Percentiles rank a stretch among this genome's conserved stretches.
phyloP scores from a whole-genome alignment of 495 filamentous ascomycete genomes.

The Penicillium simplicissimum region DNA sequence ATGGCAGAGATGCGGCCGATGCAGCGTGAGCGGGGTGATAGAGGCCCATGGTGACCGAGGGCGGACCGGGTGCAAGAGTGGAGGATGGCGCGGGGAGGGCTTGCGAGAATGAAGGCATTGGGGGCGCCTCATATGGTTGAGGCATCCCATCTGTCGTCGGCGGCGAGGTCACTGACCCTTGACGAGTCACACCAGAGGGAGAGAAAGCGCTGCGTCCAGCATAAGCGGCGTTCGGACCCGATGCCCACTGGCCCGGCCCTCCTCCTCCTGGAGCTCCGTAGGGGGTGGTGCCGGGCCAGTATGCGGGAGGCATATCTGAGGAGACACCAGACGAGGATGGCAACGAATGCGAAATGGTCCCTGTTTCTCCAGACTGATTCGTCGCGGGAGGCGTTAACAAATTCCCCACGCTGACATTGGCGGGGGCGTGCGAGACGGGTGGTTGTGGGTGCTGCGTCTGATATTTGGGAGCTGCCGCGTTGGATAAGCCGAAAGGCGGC shows the following conservation, averaged over 20 bases:
- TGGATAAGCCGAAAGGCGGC: constrained; percentile 39
- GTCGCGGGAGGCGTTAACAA: constrained; percentile 63
- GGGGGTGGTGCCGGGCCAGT: constrained; percentile 54
- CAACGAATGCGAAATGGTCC: constrained; percentile 53
- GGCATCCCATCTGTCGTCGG: constrained; percentile 46
- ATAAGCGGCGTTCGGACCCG: constrained; percentile 40
- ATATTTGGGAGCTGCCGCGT: constrained; percentile 43
- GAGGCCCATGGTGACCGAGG: constrained; percentile 23
- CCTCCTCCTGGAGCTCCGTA: constrained; percentile 43
- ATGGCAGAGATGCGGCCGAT: constrained; percentile 60
- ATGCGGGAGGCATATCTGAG: constrained; percentile 48
- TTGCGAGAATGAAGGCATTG: constrained; percentile 57
- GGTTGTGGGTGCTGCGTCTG: constrained; percentile 31
- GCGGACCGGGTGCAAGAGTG: constrained; percentile 27
- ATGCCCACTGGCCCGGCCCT: constrained; percentile 40
- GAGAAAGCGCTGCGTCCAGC: constrained; percentile 56
- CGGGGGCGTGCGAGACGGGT: constrained; percentile 37
- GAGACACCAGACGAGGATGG: constrained; percentile 43
- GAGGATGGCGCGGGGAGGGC: constrained; percentile 49
- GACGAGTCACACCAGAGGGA: constrained; percentile 50
- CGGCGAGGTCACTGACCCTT: constrained; percentile 52
- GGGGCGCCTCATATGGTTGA: constrained; percentile 61
- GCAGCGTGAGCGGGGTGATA: constrained; percentile 53
- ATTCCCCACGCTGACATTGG: constrained; percentile 59
- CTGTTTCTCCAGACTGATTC: constrained; percentile 58